Percentiles rank a stretch among this genome's conserved stretches.
Evolutionary conservation across 1,139 yeast species (phyloP).

Genomic region (Saccharomyces hybrid): DNA sequence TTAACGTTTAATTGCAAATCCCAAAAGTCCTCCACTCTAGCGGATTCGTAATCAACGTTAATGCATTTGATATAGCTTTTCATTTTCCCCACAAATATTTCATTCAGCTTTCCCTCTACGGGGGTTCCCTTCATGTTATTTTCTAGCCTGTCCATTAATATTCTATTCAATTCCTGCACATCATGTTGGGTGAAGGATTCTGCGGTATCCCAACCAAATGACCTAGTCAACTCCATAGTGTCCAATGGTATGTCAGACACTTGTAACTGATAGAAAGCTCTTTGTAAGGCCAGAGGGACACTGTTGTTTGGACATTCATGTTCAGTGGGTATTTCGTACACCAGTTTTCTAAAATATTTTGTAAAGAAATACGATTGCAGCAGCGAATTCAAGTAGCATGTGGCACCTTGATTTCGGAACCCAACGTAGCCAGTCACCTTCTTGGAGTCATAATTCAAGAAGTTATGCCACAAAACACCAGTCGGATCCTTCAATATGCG

Average conservation of each 20-base stretch:
- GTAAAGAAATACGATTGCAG: constrained; percentile 89
- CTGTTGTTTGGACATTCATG: constrained; percentile 44
- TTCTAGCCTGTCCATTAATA: constrained; percentile 90
- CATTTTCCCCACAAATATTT: constrained; percentile 94
- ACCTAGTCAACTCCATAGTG: constrained; percentile 76
- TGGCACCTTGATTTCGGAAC: constrained; percentile 92
- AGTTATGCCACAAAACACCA: constrained; percentile 90
- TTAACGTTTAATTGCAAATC: constrained; percentile 93
- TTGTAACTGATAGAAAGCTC: constrained; percentile 73
- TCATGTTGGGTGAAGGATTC: constrained; percentile 98
- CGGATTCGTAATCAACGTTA: constrained; percentile 90
- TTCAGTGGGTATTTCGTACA: constrained; percentile 81
- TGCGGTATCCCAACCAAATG: constrained; percentile 96
- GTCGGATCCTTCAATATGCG: constrained; percentile 81
- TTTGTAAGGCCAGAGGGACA: constrained; percentile 80
- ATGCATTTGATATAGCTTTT: constrained; percentile 89
- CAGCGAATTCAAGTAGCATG: constrained; percentile 89
- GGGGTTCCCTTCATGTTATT: constrained; percentile 84
- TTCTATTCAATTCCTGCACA: constrained; percentile 92
- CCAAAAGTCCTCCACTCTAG: constrained; percentile 94
- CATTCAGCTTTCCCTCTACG: constrained; percentile 72
- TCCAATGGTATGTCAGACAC: constrained; percentile 71
- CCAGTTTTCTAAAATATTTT: constrained; percentile 71
- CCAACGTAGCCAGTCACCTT: constrained; percentile 87
- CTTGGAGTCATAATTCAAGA: constrained; percentile 79